Conservation (phyloP, 2,329 filamentous ascomycete genomes). For the Neonectria hederae region DNA sequence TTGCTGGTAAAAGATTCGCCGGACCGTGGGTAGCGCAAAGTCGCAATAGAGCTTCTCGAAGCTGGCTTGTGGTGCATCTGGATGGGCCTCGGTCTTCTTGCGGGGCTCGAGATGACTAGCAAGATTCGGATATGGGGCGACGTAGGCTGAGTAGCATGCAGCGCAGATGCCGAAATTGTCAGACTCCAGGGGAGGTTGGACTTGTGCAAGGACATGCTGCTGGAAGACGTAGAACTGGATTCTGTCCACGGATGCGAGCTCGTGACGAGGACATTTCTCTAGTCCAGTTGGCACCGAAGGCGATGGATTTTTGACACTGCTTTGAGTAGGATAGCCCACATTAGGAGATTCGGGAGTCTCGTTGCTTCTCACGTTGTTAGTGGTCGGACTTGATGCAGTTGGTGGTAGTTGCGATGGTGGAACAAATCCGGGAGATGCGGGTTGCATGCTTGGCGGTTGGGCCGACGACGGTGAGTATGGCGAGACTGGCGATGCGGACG, state of each 20-base stretch:
- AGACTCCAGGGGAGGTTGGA: neutral
- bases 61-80: neutral
- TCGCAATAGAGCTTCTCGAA: slow-evolving; percentile 9
- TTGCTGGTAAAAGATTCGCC: slow-evolving; percentile 5
- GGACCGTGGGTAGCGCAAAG: neutral
- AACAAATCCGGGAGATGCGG: neutral
- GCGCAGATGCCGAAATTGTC: neutral
- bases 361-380: neutral
- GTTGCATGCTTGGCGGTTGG: neutral
- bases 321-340: neutral
- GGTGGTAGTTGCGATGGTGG: neutral
- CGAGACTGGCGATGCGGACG: neutral
- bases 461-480: neutral
- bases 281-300: no score
- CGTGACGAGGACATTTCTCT: slow-evolving; percentile 4
- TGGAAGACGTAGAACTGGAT: slow-evolving; percentile 9
- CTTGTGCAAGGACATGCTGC: slow-evolving; percentile 2
- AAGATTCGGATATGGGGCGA: neutral
- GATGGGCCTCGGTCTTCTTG: neutral
- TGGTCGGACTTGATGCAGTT: neutral
- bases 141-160: neutral
- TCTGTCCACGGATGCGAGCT: neutral
- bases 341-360: no score
- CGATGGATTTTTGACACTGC: neutral
- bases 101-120: slow-evolving; percentile 3